A percentile compares a stretch with the other conserved stretches of the same genome.
phyloP scores from a whole-genome alignment of 306 rosid species.

The Citrullus mucosospermus region DNA sequence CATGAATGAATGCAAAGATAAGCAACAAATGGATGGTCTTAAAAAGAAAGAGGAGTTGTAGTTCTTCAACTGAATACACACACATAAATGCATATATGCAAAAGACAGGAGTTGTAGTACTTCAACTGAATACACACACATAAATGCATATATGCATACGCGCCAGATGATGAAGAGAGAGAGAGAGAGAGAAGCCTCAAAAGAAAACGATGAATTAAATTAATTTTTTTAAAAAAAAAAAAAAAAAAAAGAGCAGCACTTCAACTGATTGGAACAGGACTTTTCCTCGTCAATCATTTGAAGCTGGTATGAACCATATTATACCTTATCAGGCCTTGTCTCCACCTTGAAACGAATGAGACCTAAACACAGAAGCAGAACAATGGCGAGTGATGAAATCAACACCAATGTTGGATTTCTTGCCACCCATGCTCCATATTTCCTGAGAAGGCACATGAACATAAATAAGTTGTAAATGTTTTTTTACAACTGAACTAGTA shows the following conservation, averaged over 20 bases:
- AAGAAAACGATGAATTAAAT: background rate
- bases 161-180: background rate
- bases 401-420: slow-evolving; percentile 60
- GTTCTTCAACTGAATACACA: background rate
- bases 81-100: too few relatives aligned
- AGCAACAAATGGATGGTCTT: background rate
- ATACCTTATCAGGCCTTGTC: slow-evolving; percentile 91
- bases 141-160: background rate
- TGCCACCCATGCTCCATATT: slow-evolving; percentile 83
- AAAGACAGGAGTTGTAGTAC: too few relatives aligned
- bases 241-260: background rate
- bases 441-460: slow-evolving; percentile 31
- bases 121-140: background rate
- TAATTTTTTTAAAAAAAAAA: too few relatives aligned
- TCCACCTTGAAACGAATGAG: slow-evolving; percentile 85
- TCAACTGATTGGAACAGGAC: slow-evolving; percentile 1
- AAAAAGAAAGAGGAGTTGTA: background rate
- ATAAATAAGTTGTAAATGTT: background rate
- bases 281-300: background rate
- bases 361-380: slow-evolving; percentile 80
- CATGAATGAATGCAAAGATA: background rate
- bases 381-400: slow-evolving; percentile 57
- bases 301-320: background rate
- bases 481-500: background rate
- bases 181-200: background rate